These are phyloP conservation scores for Dipteronia dyeriana DNA, from an alignment of 345 rosid species.

Conservation along the genomic window DNA sequence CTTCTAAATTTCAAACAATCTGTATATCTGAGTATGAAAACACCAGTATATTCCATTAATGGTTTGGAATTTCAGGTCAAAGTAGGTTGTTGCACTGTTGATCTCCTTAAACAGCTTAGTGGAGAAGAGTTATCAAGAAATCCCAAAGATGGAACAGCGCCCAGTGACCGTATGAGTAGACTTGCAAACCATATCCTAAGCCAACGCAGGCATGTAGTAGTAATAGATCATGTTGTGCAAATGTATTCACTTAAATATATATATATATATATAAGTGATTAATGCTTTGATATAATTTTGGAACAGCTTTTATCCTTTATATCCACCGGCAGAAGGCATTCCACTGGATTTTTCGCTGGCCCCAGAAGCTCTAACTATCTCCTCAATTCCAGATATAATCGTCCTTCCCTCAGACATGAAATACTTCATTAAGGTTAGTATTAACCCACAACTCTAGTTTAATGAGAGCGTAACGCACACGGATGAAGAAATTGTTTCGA, in stretches of 20 bases:
- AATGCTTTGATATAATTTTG: conserved; percentile 1
- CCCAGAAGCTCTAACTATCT: conserved; percentile 59
- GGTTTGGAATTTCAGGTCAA: conserved; percentile 59
- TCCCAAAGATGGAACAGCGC: conserved; percentile 50
- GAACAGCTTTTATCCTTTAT: conserved; percentile 82
- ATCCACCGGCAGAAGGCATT: conserved; percentile 80
- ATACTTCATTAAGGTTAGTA: conserved; percentile 70
- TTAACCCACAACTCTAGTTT: background rate
- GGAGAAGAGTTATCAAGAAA: conserved; percentile 82
- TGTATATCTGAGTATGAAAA: background rate
- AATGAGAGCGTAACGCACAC: background rate
- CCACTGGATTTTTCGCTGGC: conserved; percentile 81
- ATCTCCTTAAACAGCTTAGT: conserved; percentile 82
- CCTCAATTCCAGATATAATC: conserved; percentile 68
- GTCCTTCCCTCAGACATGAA: conserved; percentile 84
- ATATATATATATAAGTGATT: too few relatives aligned
- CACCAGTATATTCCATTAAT: conserved; percentile 7
- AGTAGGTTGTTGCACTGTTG: conserved; percentile 88
- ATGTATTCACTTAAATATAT: too few relatives aligned
- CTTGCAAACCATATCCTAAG: conserved; percentile 77
- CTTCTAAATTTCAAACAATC: background rate
- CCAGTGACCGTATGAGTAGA: conserved; percentile 79
- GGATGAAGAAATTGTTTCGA: background rate
- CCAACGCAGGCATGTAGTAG: conserved; percentile 59
- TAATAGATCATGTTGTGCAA: too few relatives aligned